Conservation (phyloP, 1,284 basidiomycete genomes). For the Trichosporon asahii region DNA sequence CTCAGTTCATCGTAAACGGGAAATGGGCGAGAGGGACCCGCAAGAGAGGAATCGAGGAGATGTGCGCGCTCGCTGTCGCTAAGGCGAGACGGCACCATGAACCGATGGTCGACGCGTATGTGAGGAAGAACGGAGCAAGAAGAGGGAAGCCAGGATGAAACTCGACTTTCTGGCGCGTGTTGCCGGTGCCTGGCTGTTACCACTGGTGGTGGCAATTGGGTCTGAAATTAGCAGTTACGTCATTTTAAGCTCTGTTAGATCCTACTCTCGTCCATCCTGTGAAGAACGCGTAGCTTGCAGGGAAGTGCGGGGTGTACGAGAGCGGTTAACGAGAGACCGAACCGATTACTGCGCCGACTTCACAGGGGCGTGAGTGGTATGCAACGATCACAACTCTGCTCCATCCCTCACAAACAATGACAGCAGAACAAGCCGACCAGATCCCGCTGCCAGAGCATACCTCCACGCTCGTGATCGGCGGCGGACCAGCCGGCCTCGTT, state of each 20-base stretch:
- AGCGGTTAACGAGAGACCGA: background rate
- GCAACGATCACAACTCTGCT: background rate
- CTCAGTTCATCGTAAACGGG: slow-evolving; percentile 23
- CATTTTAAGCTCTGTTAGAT: background rate
- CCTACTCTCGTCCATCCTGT: background rate
- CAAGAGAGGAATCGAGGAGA: background rate
- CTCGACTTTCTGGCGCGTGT: background rate
- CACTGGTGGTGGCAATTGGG: background rate
- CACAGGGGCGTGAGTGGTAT: background rate
- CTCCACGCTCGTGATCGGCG: slow-evolving; percentile 54
- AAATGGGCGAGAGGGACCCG: slow-evolving; percentile 12
- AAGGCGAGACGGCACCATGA: background rate
- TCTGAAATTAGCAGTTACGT: background rate
- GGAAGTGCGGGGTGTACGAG: background rate
- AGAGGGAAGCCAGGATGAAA: background rate
- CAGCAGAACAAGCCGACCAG: background rate
- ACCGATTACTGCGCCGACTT: background rate
- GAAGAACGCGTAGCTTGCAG: background rate
- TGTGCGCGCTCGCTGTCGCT: background rate
- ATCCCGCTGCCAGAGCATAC: slow-evolving; percentile 24
- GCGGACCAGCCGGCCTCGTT: slow-evolving; percentile 63
- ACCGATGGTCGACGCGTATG: background rate
- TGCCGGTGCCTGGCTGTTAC: background rate
- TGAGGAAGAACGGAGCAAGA: background rate
- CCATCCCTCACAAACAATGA: background rate